Evolutionary conservation across 192 early-diverging fungal species (phyloP).

Genomic region (Dissophora ornata): DNA sequence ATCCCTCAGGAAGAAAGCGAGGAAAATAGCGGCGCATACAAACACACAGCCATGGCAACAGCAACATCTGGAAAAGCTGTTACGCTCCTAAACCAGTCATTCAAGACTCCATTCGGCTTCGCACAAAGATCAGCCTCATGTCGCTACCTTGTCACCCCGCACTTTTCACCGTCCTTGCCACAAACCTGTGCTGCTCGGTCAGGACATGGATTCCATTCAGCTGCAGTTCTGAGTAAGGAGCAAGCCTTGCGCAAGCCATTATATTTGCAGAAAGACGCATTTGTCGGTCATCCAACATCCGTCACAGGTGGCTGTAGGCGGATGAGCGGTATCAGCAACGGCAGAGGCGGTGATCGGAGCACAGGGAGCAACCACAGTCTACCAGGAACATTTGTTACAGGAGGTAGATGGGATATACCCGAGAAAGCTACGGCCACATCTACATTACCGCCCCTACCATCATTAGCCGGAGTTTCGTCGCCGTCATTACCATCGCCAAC

Average conservation of each 20-base stretch:
- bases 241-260: not conserved
- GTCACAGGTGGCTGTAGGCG: not conserved
- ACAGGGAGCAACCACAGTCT: constrained; percentile 1
- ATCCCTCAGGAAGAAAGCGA: not conserved
- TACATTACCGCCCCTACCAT: not conserved
- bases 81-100: not conserved
- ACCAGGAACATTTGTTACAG: constrained; percentile 15
- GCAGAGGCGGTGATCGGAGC: not conserved
- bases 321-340: not conserved
- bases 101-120: constrained; percentile 1
- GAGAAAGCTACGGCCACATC: not conserved
- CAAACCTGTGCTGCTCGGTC: not conserved
- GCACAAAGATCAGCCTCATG: not conserved
- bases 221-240: not conserved
- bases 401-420: constrained; percentile 9
- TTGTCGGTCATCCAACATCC: constrained; percentile 1
- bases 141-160: not conserved
- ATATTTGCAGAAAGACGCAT: not conserved
- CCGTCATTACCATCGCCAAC: not conserved
- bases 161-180: not conserved
- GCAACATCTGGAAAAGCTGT: not conserved
- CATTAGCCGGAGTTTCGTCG: not conserved
- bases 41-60: constrained; percentile 13
- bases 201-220: constrained; percentile 5
- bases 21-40: not conserved